Percentiles rank a stretch among this genome's conserved stretches.
Evolutionary conservation across 371 early-diverging fungal genomes (phyloP).

Genomic region (Mortierella sp.): DNA sequence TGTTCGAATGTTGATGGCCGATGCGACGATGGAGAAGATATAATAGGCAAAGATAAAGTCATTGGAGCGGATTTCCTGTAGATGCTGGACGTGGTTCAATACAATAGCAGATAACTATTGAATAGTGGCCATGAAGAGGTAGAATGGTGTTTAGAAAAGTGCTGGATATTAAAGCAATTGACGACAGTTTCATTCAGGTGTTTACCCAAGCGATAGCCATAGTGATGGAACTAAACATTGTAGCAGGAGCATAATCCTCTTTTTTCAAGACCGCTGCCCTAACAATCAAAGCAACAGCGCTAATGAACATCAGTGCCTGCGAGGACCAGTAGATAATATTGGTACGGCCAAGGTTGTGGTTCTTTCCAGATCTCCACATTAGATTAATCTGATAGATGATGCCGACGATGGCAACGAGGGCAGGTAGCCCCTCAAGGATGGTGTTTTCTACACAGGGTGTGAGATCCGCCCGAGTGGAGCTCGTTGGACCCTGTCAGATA

Average conservation of each 20-base stretch:
- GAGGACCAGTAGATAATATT: constrained; percentile 55
- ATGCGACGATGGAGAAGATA: constrained; percentile 29
- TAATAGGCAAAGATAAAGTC: constrained; percentile 41
- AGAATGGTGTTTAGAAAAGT: neutral
- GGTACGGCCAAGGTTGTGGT: constrained; percentile 51
- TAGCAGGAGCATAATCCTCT: constrained; percentile 40
- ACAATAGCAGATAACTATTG: constrained; percentile 23
- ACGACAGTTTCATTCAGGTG: neutral
- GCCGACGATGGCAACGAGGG: constrained; percentile 31
- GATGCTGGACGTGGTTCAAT: constrained; percentile 46
- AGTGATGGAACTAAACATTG: constrained; percentile 44
- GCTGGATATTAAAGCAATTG: neutral
- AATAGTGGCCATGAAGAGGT: neutral
- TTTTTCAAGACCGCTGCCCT: constrained; percentile 42
- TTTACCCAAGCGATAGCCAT: constrained; percentile 52
- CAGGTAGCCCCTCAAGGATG: constrained; percentile 40
- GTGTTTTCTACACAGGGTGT: constrained; percentile 53
- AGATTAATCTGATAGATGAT: constrained; percentile 5
- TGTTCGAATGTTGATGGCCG: constrained; percentile 55
- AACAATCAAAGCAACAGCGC: constrained; percentile 35
- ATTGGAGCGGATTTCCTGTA: constrained; percentile 43
- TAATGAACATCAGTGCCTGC: constrained; percentile 48
- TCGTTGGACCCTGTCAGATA: constrained; percentile 47
- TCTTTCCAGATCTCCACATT: constrained; percentile 45
- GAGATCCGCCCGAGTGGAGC: constrained; percentile 24